Evolutionary conservation across 2,329 filamentous ascomycete species (phyloP).

Genomic region (Helotiales sp.): DNA sequence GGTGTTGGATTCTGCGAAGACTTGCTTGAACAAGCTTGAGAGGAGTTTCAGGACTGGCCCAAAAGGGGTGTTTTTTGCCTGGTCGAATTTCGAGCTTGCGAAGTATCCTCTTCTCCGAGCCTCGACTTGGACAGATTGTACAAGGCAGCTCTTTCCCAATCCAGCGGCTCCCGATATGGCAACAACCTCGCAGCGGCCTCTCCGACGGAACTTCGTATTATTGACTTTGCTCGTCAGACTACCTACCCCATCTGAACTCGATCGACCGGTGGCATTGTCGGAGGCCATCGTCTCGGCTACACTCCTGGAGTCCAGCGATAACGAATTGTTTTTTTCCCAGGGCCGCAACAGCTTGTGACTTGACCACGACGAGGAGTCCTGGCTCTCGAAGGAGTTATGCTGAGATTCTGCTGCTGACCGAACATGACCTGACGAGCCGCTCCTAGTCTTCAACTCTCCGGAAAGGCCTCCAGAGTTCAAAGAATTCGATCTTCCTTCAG

Average conservation of each 20-base stretch:
- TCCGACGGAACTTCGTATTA: constrained; percentile 54
- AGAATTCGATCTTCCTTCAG: constrained; percentile 43
- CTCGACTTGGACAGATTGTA: constrained; percentile 62
- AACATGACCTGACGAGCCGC: constrained; percentile 16
- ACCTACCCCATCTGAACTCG: constrained; percentile 32
- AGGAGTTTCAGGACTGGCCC: constrained; percentile 64
- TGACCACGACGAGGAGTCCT: constrained; percentile 18
- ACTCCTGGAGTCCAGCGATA: constrained; percentile 26
- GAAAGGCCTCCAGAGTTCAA: constrained; percentile 11
- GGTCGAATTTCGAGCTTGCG: constrained; percentile 66
- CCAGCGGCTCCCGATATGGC: constrained; percentile 62
- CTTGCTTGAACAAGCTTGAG: constrained; percentile 66
- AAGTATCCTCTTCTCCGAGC: constrained; percentile 63
- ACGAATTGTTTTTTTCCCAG: constrained; percentile 32
- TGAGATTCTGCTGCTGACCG: constrained; percentile 24
- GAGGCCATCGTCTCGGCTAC: constrained; percentile 22
- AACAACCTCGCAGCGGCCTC: constrained; percentile 64
- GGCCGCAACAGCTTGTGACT: constrained; percentile 13
- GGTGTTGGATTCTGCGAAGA: constrained; percentile 66
- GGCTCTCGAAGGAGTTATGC: constrained; percentile 25
- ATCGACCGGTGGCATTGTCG: constrained; percentile 11
- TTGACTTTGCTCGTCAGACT: constrained; percentile 30
- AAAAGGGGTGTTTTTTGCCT: constrained; percentile 59
- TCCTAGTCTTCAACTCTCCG: constrained; percentile 14
- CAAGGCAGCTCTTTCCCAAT: constrained; percentile 64